Evolutionary conservation across 805 yeast genomes (phyloP), one percentile per base, ranked within the genome.

Genomic region (Myxozyma kluyveri): DNA sequence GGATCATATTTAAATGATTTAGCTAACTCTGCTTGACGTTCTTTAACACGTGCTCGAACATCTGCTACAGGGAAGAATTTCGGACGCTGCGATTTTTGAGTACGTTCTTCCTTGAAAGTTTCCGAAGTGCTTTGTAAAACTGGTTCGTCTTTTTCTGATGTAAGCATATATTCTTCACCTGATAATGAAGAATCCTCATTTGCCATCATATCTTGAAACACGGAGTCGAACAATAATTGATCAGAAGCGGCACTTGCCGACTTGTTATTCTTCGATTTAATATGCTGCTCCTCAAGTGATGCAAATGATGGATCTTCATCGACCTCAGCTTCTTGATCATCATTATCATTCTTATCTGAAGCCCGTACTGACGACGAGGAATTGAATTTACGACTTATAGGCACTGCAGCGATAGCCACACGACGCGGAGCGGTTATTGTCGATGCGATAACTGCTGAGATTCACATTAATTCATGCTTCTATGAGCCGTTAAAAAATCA

Each of bases 251-350:
- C n/a, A n/a, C n/a, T n/a, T n/a, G n/a, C n/a, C n/a, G n/a, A n/a
- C n/a, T n/a, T n/a, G n/a, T n/a, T 27, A 21, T 21, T 36, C 12
- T 29, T 38, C 17, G 42, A 17, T 14, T 24, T 42, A 9, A 17
- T 19, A 4, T 47, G 49, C 19, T 33, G 44, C 12, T 39, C 35
- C 24, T 50, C 52, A 6, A 49, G 45, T 7, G 45, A 32, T 9
- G 49, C 44, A 43, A 54, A 54, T 46, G 47, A 38, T 12, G 52
- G 44, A n/a, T 54, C 58, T 26, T 54, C 58, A 24, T 50, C 58
- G 12, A 54, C 55, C 33, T 40, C 55, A 22, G 58, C 58, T 21
- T 54, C 58, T 38, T 49, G 45, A 31, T 19, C 42, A 41, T 45
- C n/a, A n/a, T n/a, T n/a, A n/a, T n/a, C n/a, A n/a, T n/a, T n/a